A percentile compares a stretch with the other conserved stretches of the same genome.
Conservation (phyloP, 1,139 yeast genomes). For the Torulaspora pretoriensis region DNA sequence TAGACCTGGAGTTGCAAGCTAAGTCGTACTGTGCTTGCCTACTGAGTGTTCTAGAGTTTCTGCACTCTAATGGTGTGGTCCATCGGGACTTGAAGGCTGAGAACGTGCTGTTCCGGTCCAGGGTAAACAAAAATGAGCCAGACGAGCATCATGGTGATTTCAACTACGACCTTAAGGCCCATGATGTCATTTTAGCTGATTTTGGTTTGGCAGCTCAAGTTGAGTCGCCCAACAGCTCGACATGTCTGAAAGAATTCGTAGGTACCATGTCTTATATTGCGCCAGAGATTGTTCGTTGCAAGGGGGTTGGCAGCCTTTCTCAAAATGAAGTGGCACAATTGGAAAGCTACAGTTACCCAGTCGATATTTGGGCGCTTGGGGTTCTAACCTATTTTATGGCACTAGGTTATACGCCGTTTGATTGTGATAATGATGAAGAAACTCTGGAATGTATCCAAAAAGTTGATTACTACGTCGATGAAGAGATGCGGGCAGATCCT, state of each 20-base stretch:
- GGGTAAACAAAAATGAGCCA: constrained; percentile 22
- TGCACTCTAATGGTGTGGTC: constrained; percentile 69
- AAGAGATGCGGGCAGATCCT: constrained; percentile 23
- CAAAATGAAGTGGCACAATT: constrained; percentile 18
- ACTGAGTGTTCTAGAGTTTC: constrained; percentile 56
- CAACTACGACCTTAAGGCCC: constrained; percentile 35
- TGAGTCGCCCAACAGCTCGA: constrained; percentile 34
- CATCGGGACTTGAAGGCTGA: constrained; percentile 92
- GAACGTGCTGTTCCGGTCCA: constrained; percentile 55
- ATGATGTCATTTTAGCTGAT: constrained; percentile 62
- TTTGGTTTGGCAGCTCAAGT: constrained; percentile 50
- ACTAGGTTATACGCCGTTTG: constrained; percentile 77
- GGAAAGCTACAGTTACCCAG: constrained; percentile 48
- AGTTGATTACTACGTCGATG: constrained; percentile 55
- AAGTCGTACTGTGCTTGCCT: constrained; percentile 43
- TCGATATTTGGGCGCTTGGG: constrained; percentile 78
- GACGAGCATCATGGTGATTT: constrained; percentile 12
- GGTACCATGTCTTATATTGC: constrained; percentile 79
- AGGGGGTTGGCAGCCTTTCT: constrained; percentile 37
- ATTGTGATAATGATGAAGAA: constrained; percentile 67
- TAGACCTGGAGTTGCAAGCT: constrained; percentile 47
- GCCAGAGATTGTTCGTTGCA: constrained; percentile 55
- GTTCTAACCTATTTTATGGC: constrained; percentile 67
- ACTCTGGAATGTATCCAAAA: constrained; percentile 57
- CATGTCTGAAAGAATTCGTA: constrained; percentile 43